Base-by-base conservation (phyloP, 108 stramenopile genomes). In the Parietichytrium sp. region DNA sequence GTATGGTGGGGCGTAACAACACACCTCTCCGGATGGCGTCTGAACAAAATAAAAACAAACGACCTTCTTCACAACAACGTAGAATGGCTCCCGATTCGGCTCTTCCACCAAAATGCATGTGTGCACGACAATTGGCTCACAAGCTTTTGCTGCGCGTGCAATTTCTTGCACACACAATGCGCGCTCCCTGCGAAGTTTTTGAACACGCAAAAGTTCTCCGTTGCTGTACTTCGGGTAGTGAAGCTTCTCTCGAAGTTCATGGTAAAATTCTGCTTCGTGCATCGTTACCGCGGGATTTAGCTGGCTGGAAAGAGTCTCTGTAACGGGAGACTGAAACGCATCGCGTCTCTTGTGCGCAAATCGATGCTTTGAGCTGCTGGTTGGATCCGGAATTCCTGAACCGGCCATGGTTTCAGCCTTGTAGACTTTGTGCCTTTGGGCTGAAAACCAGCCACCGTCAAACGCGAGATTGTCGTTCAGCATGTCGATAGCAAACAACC, bases 21-120 rank as follows among this genome's bases (percentile, higher is more conserved):
- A n/a, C 13, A 72, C 61, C 2, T 23, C 2, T 1, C 61, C 61
- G 45, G 7, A 6, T 1, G 61, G 61, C 36, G 61, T 18, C 33
- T 72, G 61, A 6, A 72, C 61, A 72, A 72, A 72, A 25, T 72
- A 72, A 31, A 72, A 72, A 42, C 61, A 45, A 6, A 38, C 42
- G 6, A 72, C 3, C 42, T 72, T 72, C 23, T 16, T 72, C 15
- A 72, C 61, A 0, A 72, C 3, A 33, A 72, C 61, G 61, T 18
- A 72, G 33, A 72, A 72, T 18, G 49, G 49, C 18, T 18, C 18
- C 16, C 49, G 16, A 18, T 50, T 50, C 16, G 16, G 18, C 49
- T 50, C 49, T 33, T 72, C 42, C 36, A 72, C 36, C 1, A 72
- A 25, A 47, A 72, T 42, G 0, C 38, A 33, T 15, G 45, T 25